phyloP scores from a whole-genome alignment of 2,329 filamentous ascomycete species.

The Exophiala xenobiotica region DNA sequence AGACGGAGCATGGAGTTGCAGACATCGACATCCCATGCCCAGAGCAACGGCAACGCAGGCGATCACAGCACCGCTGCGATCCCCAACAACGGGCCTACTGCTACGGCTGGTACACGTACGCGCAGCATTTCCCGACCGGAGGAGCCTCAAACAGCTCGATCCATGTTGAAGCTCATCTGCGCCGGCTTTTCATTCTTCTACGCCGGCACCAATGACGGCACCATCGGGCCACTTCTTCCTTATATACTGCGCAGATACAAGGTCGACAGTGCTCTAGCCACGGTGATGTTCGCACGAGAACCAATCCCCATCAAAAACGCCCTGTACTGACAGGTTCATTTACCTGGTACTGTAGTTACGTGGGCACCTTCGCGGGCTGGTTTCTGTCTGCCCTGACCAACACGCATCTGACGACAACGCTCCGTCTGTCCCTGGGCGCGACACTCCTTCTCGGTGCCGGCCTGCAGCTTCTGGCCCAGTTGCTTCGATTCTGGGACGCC shows the following conservation, averaged over 20 bases:
- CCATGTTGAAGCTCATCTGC: conserved; percentile 51
- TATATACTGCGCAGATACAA: conserved; percentile 60
- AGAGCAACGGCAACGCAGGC: too few relatives aligned
- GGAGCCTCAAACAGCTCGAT: neutral
- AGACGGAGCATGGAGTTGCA: too few relatives aligned
- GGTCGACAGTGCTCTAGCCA: conserved; percentile 53
- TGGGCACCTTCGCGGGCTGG: conserved; percentile 60
- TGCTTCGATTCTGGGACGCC: conserved; percentile 38
- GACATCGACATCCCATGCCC: too few relatives aligned
- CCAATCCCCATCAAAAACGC: conserved; percentile 12
- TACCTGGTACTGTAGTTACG: too few relatives aligned
- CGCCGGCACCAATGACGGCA: conserved; percentile 65
- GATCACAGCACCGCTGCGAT: too few relatives aligned
- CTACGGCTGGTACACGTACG: too few relatives aligned
- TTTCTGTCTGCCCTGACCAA: conserved; percentile 58
- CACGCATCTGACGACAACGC: conserved; percentile 51
- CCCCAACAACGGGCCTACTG: too few relatives aligned
- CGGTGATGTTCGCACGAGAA: conserved; percentile 44
- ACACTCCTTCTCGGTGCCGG: conserved; percentile 57
- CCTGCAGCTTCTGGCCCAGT: conserved; percentile 49
- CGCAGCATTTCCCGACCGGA: too few relatives aligned
- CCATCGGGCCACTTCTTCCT: conserved; percentile 61
- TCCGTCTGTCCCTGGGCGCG: conserved; percentile 52
- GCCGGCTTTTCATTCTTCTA: conserved; percentile 65
- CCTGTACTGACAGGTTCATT: too few relatives aligned